A percentile compares a stretch with the other conserved stretches of the same genome.
Evolutionary conservation across 108 stramenopile genomes (phyloP).

Genomic region (Chaetoceros tenuissimus): DNA sequence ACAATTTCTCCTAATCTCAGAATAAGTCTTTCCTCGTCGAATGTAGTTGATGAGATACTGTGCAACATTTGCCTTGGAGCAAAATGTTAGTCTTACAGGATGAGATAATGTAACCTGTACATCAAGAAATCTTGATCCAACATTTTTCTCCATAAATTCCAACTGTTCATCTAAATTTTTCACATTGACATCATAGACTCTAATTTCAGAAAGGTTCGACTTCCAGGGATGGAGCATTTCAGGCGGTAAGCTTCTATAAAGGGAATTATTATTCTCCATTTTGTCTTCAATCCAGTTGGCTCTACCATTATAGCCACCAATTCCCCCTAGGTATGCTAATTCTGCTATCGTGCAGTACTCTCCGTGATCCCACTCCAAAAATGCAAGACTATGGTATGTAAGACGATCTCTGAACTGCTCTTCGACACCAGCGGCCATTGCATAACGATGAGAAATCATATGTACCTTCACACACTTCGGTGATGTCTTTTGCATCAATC

Average conservation of each 20-base stretch:
- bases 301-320: slow-evolving; percentile 57
- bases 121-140: slow-evolving; percentile 44
- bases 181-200: slow-evolving; percentile 38
- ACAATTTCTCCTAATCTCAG: slow-evolving; percentile 21
- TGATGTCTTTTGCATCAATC: slow-evolving; percentile 9
- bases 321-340: slow-evolving; percentile 52
- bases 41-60: slow-evolving; percentile 63
- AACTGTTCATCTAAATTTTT: slow-evolving; percentile 43
- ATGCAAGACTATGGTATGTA: slow-evolving; percentile 40
- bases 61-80: slow-evolving; percentile 37
- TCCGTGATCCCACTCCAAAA: slow-evolving; percentile 65
- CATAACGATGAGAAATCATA: slow-evolving; percentile 62
- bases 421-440: slow-evolving; percentile 36
- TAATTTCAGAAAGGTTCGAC: slow-evolving; percentile 42
- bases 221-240: slow-evolving; percentile 52
- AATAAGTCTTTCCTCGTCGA: slow-evolving; percentile 36
- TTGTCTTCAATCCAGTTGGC: slow-evolving; percentile 47
- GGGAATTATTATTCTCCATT: slow-evolving; percentile 18
- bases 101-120: slow-evolving; percentile 41
- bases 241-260: slow-evolving; percentile 39
- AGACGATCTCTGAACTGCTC: slow-evolving; percentile 30
- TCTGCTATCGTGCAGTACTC: slow-evolving; percentile 49
- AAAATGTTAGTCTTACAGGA: slow-evolving; percentile 40
- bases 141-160: slow-evolving; percentile 30
- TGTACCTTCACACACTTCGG: slow-evolving; percentile 19